Evolutionary conservation across 768 basidiomycete species (phyloP), one percentile per base, ranked within the genome.

Genomic region (Boletus bicolor): DNA sequence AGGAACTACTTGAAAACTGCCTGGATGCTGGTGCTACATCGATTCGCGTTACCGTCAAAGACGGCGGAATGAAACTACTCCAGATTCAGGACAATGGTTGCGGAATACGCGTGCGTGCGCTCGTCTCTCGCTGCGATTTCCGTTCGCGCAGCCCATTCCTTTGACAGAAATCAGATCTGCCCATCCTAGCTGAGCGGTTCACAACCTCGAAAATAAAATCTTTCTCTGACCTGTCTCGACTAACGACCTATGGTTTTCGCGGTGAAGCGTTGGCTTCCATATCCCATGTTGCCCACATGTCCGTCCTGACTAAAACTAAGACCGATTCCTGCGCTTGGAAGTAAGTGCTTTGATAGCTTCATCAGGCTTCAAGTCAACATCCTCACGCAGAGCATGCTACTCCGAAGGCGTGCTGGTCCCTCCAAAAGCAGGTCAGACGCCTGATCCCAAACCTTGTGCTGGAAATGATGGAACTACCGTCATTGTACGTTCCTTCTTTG

Each of bases 71-170:
- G 77, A 98, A 96, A 69, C 75, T 95, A 15, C 80, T 98, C 37
- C 93, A 97, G 72, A 95, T 98, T 50, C 91, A 94, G 65, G 97
- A 99, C 67, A 97, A 99, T 68, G 96, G 97, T 0, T 91, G 84
- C 72, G 97, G 96, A 3, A 98, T 98, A 65, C 82, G 89, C 45
- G 94, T 93, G 64, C 66, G 86, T 74, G 32, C 30, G 21, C 44
- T 53, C 12, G 36, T 49, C 21, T 43, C n/a, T 53, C 14, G 8
- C 45, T 34, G 24, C 8, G 5, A 34, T 39, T 39, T 41, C 24
- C 2, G 1, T 39, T 34, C 24, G 10, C 30, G 2, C 4, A 2
- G 15, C 44, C 58, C 24, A 55, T 28, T 7, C 21, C 24, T 36
- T 43, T 21, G 55, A 36, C 26, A 97, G 93, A 93, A 89, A 83